Evolutionary conservation across 75 land plant species (phyloP), one percentile per base, ranked within the genome.

Genomic region (Pinus albicaulis): DNA sequence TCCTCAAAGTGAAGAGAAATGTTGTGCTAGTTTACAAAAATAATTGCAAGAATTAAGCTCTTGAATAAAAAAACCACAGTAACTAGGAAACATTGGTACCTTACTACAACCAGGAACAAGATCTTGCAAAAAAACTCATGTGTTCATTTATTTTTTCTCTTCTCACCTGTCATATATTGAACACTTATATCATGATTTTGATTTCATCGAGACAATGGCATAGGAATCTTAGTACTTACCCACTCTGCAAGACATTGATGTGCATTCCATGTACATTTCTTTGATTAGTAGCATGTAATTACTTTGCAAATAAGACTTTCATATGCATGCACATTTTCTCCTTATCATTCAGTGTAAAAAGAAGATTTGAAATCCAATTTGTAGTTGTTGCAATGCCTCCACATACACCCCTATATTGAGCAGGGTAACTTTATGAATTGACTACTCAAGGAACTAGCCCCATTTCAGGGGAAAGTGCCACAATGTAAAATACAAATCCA

Each of bases 401-500:
- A 74, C 78, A 78, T 16, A 78, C 16, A 11, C 78, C 62, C 16
- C 80, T 52, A 25, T 26, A 77, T 25, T 60, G 56, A 41, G 78
- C 52, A 20, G 81, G 79, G 56, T 79, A 79, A 22, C 76, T 76
- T 69, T 79, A 79, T 14, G 68, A 77, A 53, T 79, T 79, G 20
- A 79, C 41, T 3, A 70, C 80, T 78, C 80, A 76, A 24, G 81
- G 81, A 23, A 79, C 80, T 41, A 80, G 81, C 15, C 81, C 81
- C 80, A 76, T 57, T 22, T 80, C 65, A 24, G 81, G 80, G 19
- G 80, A 79, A 56, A 79, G 76, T 8, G 80, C 79, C 78, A 59
- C 52, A 31, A 86, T 77, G 73, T 85, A 84, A 2, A 86, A 56
- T 22, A 76, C 79, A 48, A 86, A 71, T 44, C 88, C 88, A 16